Base-by-base conservation (phyloP, 179 eudicot species). In the Pouteria campechiana region DNA sequence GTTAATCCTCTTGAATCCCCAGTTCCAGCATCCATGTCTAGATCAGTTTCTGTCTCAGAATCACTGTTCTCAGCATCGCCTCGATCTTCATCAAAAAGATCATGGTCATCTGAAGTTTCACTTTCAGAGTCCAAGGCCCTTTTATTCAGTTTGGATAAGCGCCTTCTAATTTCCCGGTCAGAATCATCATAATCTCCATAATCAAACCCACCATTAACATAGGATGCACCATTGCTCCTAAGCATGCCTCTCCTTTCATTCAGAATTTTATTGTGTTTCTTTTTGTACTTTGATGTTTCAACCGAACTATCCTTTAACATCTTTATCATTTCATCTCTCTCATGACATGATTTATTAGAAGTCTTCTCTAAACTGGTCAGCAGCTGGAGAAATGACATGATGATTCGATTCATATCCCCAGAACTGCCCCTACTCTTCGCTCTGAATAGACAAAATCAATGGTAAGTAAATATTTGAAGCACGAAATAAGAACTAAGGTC, bases 21-120 rank as follows among this genome's bases (percentile, higher is more conserved):
- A 33, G 69, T 45, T 36, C 68, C 54, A 57, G 68, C 46, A 54
- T 58, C 83, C 34, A 85, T 64, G 37, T 76, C 95, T 22, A 70
- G 61, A 47, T 76, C 95, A 73, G 78, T 86, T 57, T 77, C 79
- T 36, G 84, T 55, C 22, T 71, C 83, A 6, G 97, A 89, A 34
- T 49, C 76, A 37, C 58, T 58, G 55, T 76, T 71, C 52, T 69
- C 75, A 54, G 74, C 72, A 35, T 76, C 81, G 37, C 79, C 69
- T 44, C 50, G 59, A 48, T 68, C 93, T 55, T 72, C 85, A 16
- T 88, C 75, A 12, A 93, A 85, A 48, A 63, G 54, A 47, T 66
- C 85, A 37, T 62, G 61, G 28, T 75, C 95, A 48, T 76, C 89
- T 30, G 97, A 85, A 46, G 97, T 85, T 32, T 75, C 89, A 65